A percentile compares a stretch with the other conserved stretches of the same genome.
Evolutionary conservation across 108 stramenopile species (phyloP).

Genomic region (Craspedostauros australis): DNA sequence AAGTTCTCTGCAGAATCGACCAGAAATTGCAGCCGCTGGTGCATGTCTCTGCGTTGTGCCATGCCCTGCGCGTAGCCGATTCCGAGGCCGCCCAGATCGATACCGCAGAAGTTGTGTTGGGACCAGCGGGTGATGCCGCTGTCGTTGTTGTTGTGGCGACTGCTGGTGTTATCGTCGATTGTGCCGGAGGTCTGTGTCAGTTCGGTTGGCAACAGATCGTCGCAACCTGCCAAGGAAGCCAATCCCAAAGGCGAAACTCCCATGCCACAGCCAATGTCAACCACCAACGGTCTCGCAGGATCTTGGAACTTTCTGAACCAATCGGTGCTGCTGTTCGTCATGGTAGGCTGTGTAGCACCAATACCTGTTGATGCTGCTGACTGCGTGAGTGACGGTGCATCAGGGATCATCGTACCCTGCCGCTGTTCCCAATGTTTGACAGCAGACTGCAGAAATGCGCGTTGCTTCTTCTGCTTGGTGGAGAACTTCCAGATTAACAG

Average conservation of each 20-base stretch:
- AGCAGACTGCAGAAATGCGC: too few species aligned
- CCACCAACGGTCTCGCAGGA: constrained; percentile 46
- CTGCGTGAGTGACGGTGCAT: background rate
- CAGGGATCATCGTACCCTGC: background rate
- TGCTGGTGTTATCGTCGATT: too few species aligned
- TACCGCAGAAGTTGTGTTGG: constrained; percentile 63
- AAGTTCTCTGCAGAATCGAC: constrained; percentile 57
- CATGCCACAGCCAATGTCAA: constrained; percentile 78
- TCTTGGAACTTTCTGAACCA: constrained; percentile 46
- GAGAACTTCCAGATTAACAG: constrained; percentile 67
- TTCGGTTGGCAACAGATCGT: too few species aligned
- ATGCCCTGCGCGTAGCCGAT: constrained; percentile 55
- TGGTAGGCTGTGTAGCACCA: too few species aligned
- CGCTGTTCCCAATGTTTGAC: too few species aligned
- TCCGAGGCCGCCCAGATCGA: constrained; percentile 52
- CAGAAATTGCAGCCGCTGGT: constrained; percentile 30
- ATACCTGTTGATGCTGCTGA: too few species aligned
- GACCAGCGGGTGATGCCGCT: constrained; percentile 9
- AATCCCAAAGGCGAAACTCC: constrained; percentile 64
- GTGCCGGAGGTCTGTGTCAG: too few species aligned
- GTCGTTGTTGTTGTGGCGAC: too few species aligned
- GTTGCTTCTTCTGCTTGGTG: constrained; percentile 53
- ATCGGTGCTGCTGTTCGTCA: constrained; percentile 2
- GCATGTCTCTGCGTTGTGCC: constrained; percentile 40
- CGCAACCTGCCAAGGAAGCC: too few species aligned